Conservation (phyloP, 495 filamentous ascomycete genomes). For the Physcia stellaris region DNA sequence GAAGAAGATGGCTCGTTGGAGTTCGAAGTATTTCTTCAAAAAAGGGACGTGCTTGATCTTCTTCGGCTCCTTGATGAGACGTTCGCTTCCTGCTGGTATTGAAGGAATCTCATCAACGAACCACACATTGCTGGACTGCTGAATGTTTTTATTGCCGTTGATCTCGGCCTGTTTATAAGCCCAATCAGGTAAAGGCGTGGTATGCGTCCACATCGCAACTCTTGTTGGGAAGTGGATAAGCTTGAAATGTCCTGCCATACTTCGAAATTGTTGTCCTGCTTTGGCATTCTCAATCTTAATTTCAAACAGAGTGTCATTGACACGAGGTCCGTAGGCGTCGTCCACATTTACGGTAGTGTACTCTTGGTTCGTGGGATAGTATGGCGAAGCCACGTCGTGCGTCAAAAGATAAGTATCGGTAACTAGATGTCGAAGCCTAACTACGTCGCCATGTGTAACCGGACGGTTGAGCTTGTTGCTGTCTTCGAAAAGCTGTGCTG, state of each 20-base stretch:
- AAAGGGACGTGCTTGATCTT: slow-evolving; percentile 76
- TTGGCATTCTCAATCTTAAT: slow-evolving; percentile 83
- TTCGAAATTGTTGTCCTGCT: slow-evolving; percentile 69
- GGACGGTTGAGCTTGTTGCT: slow-evolving; percentile 31
- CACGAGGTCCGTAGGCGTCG: slow-evolving; percentile 60
- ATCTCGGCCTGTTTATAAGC: slow-evolving; percentile 94
- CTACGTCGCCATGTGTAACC: slow-evolving; percentile 74
- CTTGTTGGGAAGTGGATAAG: slow-evolving; percentile 84
- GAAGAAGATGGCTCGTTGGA: slow-evolving; percentile 97
- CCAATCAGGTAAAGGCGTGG: slow-evolving; percentile 88
- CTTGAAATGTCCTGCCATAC: slow-evolving; percentile 83
- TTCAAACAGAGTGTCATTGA: slow-evolving; percentile 89
- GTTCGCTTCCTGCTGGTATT: slow-evolving; percentile 50
- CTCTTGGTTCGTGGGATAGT: slow-evolving; percentile 94
- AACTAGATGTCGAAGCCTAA: slow-evolving; percentile 76
- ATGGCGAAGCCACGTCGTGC: slow-evolving; percentile 98
- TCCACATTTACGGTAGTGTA: slow-evolving; percentile 73
- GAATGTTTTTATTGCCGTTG: slow-evolving; percentile 96
- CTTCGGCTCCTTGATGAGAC: slow-evolving; percentile 54
- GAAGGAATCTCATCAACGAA: slow-evolving; percentile 82
- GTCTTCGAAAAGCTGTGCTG: slow-evolving; percentile 39
- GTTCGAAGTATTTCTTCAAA: slow-evolving; percentile 87
- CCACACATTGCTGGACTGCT: slow-evolving; percentile 87
- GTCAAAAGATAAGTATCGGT: slow-evolving; percentile 81
- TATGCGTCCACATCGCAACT: slow-evolving; percentile 98